Base-by-base conservation (phyloP, 2,329 filamentous ascomycete species). In the Colletotrichum lini region DNA sequence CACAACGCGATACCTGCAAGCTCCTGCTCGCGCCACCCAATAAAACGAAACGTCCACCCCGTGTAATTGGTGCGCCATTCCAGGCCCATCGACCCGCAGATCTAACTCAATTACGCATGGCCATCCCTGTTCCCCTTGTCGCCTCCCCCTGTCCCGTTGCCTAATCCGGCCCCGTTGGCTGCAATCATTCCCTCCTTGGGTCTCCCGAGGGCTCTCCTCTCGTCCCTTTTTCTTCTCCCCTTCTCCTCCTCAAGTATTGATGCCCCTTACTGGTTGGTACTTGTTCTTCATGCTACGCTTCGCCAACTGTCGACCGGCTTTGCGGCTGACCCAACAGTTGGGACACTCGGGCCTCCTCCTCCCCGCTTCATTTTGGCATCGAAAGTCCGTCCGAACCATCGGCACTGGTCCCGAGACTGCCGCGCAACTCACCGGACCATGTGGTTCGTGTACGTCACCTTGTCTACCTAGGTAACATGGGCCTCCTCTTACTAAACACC, bases 101-200 rank as follows among this genome's bases (percentile, higher is more conserved):
- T 70, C 56, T 54, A 70, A 66, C 67, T 50, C 49, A 15, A 66
- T 66, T 30, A 49, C 54, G 67, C 62, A 35, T 66, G 54, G 63
- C 26, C 56, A 45, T 52, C 63, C 63, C 67, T 56, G 61, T 56
- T 23, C 54, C 30, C 30, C 8, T 35, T 35, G 30, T 35, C 2
- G 8, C 8, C 26, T 50, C 15, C 40, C 40, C 42, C 16, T 44
- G 42, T 30, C 26, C 26, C 26, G 26, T 8, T 65, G 53, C 66
- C 60, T 47, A 45, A 69, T 69, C 61, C 45, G 60, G 60, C 38
- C 47, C 59, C 50, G 50, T 56, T 50, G 58, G 23, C 8, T 57
- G 18, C 50, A 38, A 45, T 30, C 38, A 12, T 26, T 47, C 52
- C 62, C 21, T 59, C 62, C 38, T 35, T 64, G 61, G 15, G 54